A percentile compares a stretch with the other conserved stretches of the same genome.
These are phyloP conservation scores for Blakeslea trispora DNA, from an alignment of 371 early-diverging fungal genomes.

Conservation along the genomic window DNA sequence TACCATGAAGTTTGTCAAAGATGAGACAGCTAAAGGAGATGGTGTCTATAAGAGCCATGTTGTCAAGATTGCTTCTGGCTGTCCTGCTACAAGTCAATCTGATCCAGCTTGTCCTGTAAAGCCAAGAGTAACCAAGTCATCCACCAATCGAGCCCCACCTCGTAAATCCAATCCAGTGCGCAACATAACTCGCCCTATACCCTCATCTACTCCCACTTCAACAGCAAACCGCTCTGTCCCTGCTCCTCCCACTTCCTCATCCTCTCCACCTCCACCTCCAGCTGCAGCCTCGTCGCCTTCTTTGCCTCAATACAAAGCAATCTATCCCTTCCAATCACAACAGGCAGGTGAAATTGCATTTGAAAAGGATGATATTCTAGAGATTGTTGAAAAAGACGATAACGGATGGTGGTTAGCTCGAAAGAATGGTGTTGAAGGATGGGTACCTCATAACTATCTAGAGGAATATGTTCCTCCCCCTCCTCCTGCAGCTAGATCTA, in stretches of 20 bases:
- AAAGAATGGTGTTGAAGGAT: constrained; percentile 74
- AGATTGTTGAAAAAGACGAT: constrained; percentile 75
- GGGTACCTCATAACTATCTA: constrained; percentile 85
- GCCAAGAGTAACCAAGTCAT: constrained; percentile 35
- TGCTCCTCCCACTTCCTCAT: constrained; percentile 18
- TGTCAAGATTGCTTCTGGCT: constrained; percentile 70
- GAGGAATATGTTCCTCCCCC: constrained; percentile 48
- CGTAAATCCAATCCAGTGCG: constrained; percentile 64
- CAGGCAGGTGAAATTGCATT: constrained; percentile 70
- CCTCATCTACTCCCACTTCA: constrained; percentile 19
- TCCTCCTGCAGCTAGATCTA: constrained; percentile 18
- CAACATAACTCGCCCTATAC: constrained; percentile 44
- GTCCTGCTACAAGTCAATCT: constrained; percentile 66
- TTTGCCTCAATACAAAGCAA: constrained; percentile 68
- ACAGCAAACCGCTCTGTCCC: constrained; percentile 21
- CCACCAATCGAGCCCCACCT: constrained; percentile 28
- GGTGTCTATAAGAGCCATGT: constrained; percentile 79
- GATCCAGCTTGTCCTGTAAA: constrained; percentile 64
- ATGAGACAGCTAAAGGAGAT: constrained; percentile 59
- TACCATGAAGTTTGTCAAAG: constrained; percentile 78
- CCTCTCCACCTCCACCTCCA: constrained; percentile 63
- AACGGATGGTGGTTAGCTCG: constrained; percentile 85
- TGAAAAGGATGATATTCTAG: constrained; percentile 66
- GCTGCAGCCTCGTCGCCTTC: constrained; percentile 50
- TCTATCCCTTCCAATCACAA: constrained; percentile 71